Evolutionary conservation across 2,329 filamentous ascomycete species (phyloP).

Genomic region (Diaporthe humulicola): DNA sequence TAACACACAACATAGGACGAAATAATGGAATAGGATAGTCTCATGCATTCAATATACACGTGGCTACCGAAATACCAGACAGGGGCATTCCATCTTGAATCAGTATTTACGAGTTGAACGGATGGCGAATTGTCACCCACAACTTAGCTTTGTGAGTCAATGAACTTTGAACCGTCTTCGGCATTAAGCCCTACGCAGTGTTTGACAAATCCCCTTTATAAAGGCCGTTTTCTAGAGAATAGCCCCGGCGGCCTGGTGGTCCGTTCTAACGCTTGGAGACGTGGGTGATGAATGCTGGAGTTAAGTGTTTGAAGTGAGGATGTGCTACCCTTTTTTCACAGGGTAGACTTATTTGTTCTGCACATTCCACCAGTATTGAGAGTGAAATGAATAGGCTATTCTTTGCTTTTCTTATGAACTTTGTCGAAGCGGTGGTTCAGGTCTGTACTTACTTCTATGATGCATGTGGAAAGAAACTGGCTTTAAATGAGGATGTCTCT

Average conservation of each 20-base stretch:
- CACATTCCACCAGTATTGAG: neutral
- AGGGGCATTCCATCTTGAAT: neutral
- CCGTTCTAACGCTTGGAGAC: neutral
- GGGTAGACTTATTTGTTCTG: too few relatives aligned
- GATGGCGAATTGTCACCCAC: neutral
- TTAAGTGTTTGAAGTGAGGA: neutral
- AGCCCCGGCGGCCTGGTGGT: neutral
- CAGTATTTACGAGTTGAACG: neutral
- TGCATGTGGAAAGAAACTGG: too few relatives aligned
- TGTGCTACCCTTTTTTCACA: neutral
- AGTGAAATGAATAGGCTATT: neutral
- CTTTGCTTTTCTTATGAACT: neutral
- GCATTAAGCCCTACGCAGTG: neutral
- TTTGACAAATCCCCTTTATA: neutral
- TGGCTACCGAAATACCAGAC: neutral
- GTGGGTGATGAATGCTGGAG: neutral
- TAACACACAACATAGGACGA: neutral
- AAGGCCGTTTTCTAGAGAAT: neutral
- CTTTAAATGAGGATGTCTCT: too few relatives aligned
- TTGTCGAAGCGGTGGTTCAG: neutral
- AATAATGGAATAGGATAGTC: neutral
- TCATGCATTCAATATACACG: neutral
- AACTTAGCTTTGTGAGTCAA: neutral
- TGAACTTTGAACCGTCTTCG: neutral
- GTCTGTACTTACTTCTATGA: too few relatives aligned